Conservation (phyloP, 129 eudicot genomes). For the Chrysanthemum makinoi region DNA sequence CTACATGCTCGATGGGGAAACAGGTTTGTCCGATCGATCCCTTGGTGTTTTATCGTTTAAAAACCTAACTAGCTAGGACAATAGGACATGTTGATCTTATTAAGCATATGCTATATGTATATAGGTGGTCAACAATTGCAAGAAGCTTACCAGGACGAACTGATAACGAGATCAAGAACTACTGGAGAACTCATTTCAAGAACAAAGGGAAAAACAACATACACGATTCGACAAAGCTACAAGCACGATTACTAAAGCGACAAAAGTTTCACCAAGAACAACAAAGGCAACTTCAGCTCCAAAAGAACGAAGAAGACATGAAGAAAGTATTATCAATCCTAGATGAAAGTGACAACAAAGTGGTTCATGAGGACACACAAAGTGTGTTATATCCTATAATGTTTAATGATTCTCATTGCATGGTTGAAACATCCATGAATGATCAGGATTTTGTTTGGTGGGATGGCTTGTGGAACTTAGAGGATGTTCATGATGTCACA, state of each 20-base stretch:
- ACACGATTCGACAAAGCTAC: constrained; percentile 44
- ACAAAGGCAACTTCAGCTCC: constrained; percentile 38
- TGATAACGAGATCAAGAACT: constrained; percentile 86
- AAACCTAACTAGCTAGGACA: background rate
- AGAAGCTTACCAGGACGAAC: constrained; percentile 88
- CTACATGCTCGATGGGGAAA: constrained; percentile 92
- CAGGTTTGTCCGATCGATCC: constrained; percentile 40
- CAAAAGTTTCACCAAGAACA: constrained; percentile 73
- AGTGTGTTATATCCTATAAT: constrained; percentile 33
- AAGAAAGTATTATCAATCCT: constrained; percentile 41
- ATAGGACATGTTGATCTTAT: background rate
- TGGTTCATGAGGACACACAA: constrained; percentile 32
- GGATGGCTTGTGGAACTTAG: constrained; percentile 73
- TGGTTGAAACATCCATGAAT: constrained; percentile 23
- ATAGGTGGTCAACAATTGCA: constrained; percentile 92
- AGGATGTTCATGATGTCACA: constrained; percentile 43
- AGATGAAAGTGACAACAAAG: constrained; percentile 44
- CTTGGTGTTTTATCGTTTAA: background rate
- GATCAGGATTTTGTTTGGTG: constrained; percentile 49
- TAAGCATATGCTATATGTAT: constrained; percentile 1
- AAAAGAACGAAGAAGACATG: constrained; percentile 45
- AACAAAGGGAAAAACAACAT: constrained; percentile 41
- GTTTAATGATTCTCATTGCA: constrained; percentile 35
- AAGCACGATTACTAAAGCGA: constrained; percentile 48
- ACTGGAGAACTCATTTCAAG: constrained; percentile 94